Base-by-base conservation (phyloP, 306 rosid genomes). In the Albizia julibrissin region DNA sequence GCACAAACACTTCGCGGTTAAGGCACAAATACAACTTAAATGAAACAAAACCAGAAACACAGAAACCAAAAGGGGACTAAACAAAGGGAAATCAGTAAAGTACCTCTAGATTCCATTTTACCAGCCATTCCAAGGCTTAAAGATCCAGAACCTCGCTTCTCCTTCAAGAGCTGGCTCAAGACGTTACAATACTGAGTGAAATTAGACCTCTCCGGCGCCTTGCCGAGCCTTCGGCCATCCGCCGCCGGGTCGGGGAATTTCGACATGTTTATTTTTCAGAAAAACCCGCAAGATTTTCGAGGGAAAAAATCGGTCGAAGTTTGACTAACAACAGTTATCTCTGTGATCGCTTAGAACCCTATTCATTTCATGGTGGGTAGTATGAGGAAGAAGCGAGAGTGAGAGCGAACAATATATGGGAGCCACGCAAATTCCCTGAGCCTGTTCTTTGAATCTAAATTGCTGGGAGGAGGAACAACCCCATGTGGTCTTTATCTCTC, bases 131-230 rank as follows among this genome's bases (percentile, higher is more conserved):
- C 87, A 75, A 62, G 75, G 72, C 64, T 16, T 46, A 84, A 21
- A 79, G 79, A 88, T 39, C 42, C 88, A 74, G 88, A 82, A 79
- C 54, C 78, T 40, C 96, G 87, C 82, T 88, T 91, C 83, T 93
- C 98, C 91, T 89, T 95, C 97, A 95, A 77, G 74, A 84, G 87
- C 71, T 87, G 91, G 83, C 95, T 89, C 80, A 95, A 44, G 8
- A 91, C 87, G 72, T 79, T 89, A 76, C 97, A 93, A 26, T 93
- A 89, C 89, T 91, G 95, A 3, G 97, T 81, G 68, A 95, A 93
- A 77, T 84, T 90, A 50, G 90, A 82, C 81, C 82, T 95, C 82
- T 95, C 95, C 81, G 83, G 78, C 3, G 81, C 83, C 89, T 83
- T 85, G n/a, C 84, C 88, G 56, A 56, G 19, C 26, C 77, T 83